Conservation (phyloP, 306 rosid genomes). For the Alnus glutinosa region DNA sequence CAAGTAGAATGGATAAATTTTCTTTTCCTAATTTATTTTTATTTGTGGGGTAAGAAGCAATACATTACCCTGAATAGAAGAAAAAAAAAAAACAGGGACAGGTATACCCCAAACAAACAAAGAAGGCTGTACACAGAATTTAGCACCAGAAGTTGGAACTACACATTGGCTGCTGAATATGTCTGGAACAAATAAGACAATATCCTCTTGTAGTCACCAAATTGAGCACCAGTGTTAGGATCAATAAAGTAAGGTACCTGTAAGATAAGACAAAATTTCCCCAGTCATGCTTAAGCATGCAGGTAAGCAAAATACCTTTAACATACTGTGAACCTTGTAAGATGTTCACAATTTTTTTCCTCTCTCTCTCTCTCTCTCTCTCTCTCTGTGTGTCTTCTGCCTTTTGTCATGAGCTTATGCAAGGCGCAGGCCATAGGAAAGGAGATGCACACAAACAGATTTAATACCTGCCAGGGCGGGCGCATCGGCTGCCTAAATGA, state of each 20-base stretch:
- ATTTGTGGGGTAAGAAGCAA: too few relatives aligned
- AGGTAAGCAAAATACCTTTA: conserved; percentile 1
- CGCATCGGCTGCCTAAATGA: background rate
- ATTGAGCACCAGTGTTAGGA: conserved; percentile 65
- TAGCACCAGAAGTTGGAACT: background rate
- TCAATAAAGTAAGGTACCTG: conserved; percentile 87
- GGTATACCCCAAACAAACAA: too few relatives aligned
- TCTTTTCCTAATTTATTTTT: too few relatives aligned
- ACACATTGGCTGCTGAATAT: conserved; percentile 46
- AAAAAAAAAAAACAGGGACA: too few relatives aligned
- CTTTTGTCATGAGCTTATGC: background rate
- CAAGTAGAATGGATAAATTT: too few relatives aligned
- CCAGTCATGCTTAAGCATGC: conserved; percentile 7
- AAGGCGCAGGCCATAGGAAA: background rate
- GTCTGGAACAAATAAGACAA: conserved; percentile 70
- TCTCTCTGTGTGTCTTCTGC: background rate
- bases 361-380: background rate
- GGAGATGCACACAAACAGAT: background rate
- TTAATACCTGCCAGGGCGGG: background rate
- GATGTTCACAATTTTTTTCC: background rate
- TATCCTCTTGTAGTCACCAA: conserved; percentile 68
- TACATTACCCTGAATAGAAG: too few relatives aligned
- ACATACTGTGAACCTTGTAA: background rate
- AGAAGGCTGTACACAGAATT: too few relatives aligned
- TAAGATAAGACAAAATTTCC: conserved; percentile 8